Percentiles rank a stretch among this genome's conserved stretches.
Conservation (phyloP, 305 asterid genomes). For the Fraxinus baroniana region DNA sequence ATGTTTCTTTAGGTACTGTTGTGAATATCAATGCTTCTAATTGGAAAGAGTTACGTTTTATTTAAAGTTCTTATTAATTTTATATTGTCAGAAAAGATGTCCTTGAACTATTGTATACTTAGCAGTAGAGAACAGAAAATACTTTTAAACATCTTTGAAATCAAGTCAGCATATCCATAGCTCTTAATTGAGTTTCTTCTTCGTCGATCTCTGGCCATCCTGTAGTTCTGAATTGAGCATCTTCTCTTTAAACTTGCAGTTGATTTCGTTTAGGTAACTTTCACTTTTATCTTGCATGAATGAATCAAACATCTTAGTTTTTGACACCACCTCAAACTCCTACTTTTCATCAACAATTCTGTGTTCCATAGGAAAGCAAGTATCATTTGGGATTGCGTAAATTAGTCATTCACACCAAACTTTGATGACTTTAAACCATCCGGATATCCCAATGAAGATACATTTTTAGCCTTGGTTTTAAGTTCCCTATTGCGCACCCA, state of each 20-base stretch:
- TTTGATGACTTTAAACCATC: background rate
- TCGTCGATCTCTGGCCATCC: background rate
- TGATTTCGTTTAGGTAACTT: background rate
- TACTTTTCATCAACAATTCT: background rate
- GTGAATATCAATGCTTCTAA: background rate
- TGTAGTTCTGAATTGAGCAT: background rate
- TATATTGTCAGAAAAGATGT: background rate
- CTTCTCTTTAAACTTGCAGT: background rate
- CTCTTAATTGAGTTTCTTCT: background rate
- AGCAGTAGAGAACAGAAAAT: background rate
- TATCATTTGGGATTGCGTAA: background rate
- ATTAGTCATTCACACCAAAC: background rate
- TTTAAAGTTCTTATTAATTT: background rate
- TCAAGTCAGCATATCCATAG: background rate
- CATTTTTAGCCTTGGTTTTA: background rate
- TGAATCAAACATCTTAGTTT: background rate
- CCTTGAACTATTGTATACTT: background rate
- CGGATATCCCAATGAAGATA: background rate
- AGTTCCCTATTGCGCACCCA: background rate
- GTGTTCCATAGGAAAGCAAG: background rate
- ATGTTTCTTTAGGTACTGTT: constrained; percentile 18
- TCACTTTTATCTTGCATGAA: background rate
- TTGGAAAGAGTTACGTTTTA: background rate
- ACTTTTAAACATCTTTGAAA: background rate
- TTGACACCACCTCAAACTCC: background rate